Evolutionary conservation across 176 grass and related monocot genomes (phyloP), one percentile per base, ranked within the genome.

Genomic region (Pontederia crassipes): DNA sequence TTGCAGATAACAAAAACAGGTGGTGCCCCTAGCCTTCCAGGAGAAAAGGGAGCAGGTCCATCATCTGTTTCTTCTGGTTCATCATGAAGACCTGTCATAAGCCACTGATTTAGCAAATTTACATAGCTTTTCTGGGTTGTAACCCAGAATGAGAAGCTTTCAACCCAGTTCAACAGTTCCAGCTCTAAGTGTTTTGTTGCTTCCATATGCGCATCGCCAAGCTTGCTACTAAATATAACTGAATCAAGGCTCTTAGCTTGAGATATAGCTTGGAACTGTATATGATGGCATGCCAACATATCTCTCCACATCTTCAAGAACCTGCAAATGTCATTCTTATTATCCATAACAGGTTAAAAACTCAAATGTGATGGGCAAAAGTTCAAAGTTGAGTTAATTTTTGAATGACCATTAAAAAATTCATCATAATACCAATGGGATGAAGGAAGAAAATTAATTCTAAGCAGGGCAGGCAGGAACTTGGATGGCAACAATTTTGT

Each of bases 281-380:
- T 97, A 62, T 78, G 83, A 66, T 97, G 93, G 64, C 93, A 91
- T 83, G 91, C 87, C 58, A 81, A 65, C 84, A 97, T 88, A 29
- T 60, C 58, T 8, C 46, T 55, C 93, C 87, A 92, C 93, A 97
- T 97, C 72, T 29, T 64, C 78, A 67, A 85, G 72, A 97, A 79
- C 68, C 93, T 97, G 74, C 62, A 83, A 80, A n/a, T 47, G 45
- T 74, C 16, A 63, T 46, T 45, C 26, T 18, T n/a, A 56, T 24
- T n/a, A 62, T 28, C 27, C 8, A 45, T n/a, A 17, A 15, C 13
- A 9, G 13, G 46, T 46, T 20, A 40, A 57, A 10, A 57, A 24
- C 10, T 56, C 8, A 3, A 47, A 69, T 1, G 18, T 46, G 56
- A 57, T 2, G 3, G 18, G 28, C 11, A 51, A 28, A 28, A 45